Evolutionary conservation across 257 asterid genomes (phyloP), one percentile per base, ranked within the genome.

Genomic region (Plantago ovata): DNA sequence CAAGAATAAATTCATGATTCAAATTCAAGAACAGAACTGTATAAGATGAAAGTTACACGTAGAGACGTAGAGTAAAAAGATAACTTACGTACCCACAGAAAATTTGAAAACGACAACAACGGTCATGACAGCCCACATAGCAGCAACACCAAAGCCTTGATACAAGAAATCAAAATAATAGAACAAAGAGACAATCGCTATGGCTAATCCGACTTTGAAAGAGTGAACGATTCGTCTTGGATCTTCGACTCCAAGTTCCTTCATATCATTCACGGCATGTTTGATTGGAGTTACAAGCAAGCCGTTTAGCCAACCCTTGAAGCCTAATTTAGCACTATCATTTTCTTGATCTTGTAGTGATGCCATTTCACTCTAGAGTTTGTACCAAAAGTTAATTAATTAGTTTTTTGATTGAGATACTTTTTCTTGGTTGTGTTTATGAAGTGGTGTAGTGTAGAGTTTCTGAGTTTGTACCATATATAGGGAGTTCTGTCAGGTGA

Each of bases 91-190:
- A 66, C 71, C 71, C 0, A 66, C 71, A 4, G 71, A 66, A 53
- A 66, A 66, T 20, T 66, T 64, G 53, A 66, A 66, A 7, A 66
- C 56, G 3, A 66, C 71, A 8, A 66, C 65, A 9, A 58, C 65
- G 16, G 71, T 66, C 47, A 66, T 66, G 44, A 66, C 71, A 23
- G 71, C 71, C 71, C 71, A 65, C 70, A 65, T 65, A 15, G 70
- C 70, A 58, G 65, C 49, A 18, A 66, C 71, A 21, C 71, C 71
- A 36, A 66, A 66, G 1, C 59, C 71, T 18, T 66, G 60, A 13
- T 58, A 66, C 51, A 66, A 58, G 64, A 59, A 42, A 41, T 66
- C 71, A 14, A 66, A 66, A 52, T 58, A 66, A 44, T 66, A 66
- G n/a, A 66, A 44, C 10, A 66, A 45, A 2, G 71, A 66, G 8